These are phyloP conservation scores for Bullera alba DNA, from an alignment of 768 basidiomycete species.

Conservation along the genomic window DNA sequence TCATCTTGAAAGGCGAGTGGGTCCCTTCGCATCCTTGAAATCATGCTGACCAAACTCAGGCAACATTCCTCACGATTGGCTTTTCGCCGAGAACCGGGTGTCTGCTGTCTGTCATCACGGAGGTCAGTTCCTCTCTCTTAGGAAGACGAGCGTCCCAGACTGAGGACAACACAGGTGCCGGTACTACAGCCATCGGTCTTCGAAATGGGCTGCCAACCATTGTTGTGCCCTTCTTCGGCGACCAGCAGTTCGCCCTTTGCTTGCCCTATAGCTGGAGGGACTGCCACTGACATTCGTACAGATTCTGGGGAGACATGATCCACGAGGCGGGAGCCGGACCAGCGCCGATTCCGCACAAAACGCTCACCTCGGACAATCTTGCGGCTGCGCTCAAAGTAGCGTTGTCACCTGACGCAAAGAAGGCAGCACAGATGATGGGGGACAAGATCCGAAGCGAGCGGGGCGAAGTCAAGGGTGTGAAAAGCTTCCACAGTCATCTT, in stretches of 20 bases:
- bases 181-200: constrained; percentile 60
- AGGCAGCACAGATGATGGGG: constrained; percentile 53
- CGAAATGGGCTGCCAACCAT: constrained; percentile 58
- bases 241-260: constrained; percentile 48
- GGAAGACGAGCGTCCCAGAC: background rate
- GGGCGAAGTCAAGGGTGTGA: constrained; percentile 46
- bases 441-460: constrained; percentile 52
- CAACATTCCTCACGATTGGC: constrained; percentile 64
- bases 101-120: constrained; percentile 60
- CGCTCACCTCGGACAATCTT: constrained; percentile 52
- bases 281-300: constrained; percentile 1
- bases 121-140: constrained; percentile 34
- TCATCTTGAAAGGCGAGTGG: constrained; percentile 52
- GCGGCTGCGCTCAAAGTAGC: constrained; percentile 55
- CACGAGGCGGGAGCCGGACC: constrained; percentile 59
- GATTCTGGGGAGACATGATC: constrained; percentile 56
- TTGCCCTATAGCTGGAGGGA: background rate
- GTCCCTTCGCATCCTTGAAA: background rate
- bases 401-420: constrained; percentile 50
- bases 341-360: constrained; percentile 55
- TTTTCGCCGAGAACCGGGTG: constrained; percentile 55
- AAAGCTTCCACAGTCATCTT: constrained; percentile 57
- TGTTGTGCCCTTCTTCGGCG: constrained; percentile 62
- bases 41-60: constrained; percentile 16
- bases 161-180: constrained; percentile 48